phyloP scores from a whole-genome alignment of 768 basidiomycete genomes.

The Chiua virens region DNA sequence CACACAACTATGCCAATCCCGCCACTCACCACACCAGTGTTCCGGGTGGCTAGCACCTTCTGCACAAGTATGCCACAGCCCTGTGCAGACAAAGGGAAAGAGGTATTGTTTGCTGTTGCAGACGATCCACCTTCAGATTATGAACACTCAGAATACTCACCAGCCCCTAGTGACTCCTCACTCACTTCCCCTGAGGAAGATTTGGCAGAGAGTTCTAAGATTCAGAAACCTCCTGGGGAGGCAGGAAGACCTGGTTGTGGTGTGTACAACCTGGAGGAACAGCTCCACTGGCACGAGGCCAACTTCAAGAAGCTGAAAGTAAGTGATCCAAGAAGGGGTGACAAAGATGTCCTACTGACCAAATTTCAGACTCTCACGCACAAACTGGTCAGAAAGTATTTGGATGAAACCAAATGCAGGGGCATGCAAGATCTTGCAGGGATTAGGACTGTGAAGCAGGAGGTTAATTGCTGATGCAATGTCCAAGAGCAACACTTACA shows the following conservation, averaged over 20 bases:
- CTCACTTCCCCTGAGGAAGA: not conserved
- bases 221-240: not conserved
- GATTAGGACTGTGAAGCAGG: too few species aligned
- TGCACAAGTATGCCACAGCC: not conserved
- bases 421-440: too few species aligned
- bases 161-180: not conserved
- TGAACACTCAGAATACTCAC: not conserved
- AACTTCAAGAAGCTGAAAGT: not conserved
- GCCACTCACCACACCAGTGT: not conserved
- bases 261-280: slow-evolving; percentile 1
- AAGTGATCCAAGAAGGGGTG: not conserved
- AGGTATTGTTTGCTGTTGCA: too few species aligned
- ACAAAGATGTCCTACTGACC: too few species aligned
- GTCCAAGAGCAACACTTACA: too few species aligned
- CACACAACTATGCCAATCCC: too few species aligned
- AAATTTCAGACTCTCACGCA: too few species aligned
- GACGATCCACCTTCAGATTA: too few species aligned
- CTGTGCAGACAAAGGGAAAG: not conserved
- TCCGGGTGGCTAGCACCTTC: not conserved
- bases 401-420: too few species aligned
- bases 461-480: too few species aligned
- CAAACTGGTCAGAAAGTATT: too few species aligned
- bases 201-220: not conserved
- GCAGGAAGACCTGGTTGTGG: not conserved
- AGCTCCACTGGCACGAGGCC: not conserved